phyloP scores from a whole-genome alignment of 768 basidiomycete species.

The Tulasnella sp. region DNA sequence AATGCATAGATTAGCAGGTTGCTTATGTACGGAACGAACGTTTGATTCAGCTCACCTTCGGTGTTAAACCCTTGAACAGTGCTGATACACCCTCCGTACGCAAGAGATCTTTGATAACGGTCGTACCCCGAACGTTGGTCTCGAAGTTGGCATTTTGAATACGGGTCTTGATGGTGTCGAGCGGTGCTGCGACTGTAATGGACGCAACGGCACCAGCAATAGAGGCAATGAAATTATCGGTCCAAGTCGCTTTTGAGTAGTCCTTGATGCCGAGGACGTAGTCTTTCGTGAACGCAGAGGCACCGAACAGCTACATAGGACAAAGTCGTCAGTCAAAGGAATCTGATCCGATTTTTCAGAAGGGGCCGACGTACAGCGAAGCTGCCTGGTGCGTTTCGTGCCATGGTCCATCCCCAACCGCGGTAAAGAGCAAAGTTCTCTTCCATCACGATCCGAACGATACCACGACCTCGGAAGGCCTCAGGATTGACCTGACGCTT shows the following conservation, averaged over 20 bases:
- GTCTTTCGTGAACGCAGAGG: slow-evolving; percentile 90
- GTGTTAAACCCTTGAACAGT: slow-evolving; percentile 95
- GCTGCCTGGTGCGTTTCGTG: slow-evolving; percentile 89
- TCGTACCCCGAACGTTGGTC: slow-evolving; percentile 66
- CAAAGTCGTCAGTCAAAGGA: not conserved
- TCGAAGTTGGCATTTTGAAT: slow-evolving; percentile 99
- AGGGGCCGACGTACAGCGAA: slow-evolving; percentile 64
- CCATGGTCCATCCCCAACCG: slow-evolving; percentile 99
- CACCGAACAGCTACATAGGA: slow-evolving; percentile 79
- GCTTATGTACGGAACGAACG: not conserved
- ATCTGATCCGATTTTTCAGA: not conserved
- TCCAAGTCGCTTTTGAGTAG: slow-evolving; percentile 93
- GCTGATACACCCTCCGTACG: slow-evolving; percentile 75
- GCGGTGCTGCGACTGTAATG: slow-evolving; percentile 91
- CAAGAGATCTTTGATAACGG: slow-evolving; percentile 76
- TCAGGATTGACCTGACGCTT: slow-evolving; percentile 98
- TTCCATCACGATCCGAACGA: slow-evolving; percentile 81
- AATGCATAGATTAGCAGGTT: not conserved
- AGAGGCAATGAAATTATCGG: slow-evolving; percentile 93
- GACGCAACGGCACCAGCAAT: slow-evolving; percentile 90
- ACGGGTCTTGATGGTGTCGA: slow-evolving; percentile 93
- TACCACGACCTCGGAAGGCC: slow-evolving; percentile 90
- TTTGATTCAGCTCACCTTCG: slow-evolving; percentile 55
- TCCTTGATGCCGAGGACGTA: slow-evolving; percentile 82
- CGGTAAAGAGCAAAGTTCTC: slow-evolving; percentile 90